Conservation (phyloP, 176 grass and related monocot genomes). For the Oropetium thomaeum region DNA sequence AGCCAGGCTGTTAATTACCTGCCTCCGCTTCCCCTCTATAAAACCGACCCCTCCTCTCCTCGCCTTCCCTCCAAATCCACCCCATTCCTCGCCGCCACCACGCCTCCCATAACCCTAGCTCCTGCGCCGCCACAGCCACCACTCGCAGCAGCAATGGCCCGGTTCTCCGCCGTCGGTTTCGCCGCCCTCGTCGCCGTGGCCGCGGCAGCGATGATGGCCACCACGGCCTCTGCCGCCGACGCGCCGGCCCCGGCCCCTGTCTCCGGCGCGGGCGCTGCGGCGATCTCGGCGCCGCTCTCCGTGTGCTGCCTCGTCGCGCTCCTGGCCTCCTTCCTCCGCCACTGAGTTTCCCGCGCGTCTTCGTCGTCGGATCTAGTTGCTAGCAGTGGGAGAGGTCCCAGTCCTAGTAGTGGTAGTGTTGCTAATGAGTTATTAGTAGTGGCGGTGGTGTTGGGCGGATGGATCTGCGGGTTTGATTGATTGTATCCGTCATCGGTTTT, state of each 20-base stretch:
- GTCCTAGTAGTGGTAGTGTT: neutral
- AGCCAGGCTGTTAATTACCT: slow-evolving; percentile 30
- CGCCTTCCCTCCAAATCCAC: neutral
- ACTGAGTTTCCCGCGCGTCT: slow-evolving; percentile 2
- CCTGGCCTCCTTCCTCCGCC: slow-evolving; percentile 29
- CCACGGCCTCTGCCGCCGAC: slow-evolving; percentile 29
- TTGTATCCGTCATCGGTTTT: neutral
- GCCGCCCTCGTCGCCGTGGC: neutral
- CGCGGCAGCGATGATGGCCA: slow-evolving; percentile 18
- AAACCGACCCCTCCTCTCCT: neutral
- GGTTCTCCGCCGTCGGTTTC: slow-evolving; percentile 6
- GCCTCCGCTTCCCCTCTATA: neutral
- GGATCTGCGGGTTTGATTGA: neutral
- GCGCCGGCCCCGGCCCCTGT: slow-evolving; percentile 35
- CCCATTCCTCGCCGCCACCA: neutral
- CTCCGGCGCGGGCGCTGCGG: slow-evolving; percentile 23
- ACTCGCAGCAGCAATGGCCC: slow-evolving; percentile 36
- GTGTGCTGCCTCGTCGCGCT: slow-evolving; percentile 36
- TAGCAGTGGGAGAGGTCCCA: neutral
- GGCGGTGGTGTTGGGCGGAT: slow-evolving; percentile 5
- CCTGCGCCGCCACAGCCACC: neutral
- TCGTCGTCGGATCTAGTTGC: slow-evolving; percentile 13
- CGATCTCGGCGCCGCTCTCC: slow-evolving; percentile 38
- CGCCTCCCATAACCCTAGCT: slow-evolving; percentile 21
- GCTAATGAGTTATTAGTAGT: neutral